phyloP scores from a whole-genome alignment of 1,139 yeast species.

The Pichia sp. region DNA sequence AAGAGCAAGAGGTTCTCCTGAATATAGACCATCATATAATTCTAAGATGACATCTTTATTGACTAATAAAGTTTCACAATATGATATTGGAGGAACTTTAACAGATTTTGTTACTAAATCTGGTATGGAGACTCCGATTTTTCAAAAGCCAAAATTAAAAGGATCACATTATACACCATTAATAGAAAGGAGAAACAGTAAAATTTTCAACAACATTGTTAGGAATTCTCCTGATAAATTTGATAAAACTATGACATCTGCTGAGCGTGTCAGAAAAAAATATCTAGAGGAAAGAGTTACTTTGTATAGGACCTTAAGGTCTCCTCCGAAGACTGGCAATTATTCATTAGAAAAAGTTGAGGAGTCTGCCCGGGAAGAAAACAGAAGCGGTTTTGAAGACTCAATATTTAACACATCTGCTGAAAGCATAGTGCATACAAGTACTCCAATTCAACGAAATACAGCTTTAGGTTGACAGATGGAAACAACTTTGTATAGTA shows the following conservation, averaged over 20 bases:
- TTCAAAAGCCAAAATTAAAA: background rate
- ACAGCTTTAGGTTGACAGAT: background rate
- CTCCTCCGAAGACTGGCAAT: constrained; percentile 11
- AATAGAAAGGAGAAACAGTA: constrained; percentile 3
- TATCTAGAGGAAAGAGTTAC: constrained; percentile 25
- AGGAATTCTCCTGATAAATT: constrained; percentile 1
- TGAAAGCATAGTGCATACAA: constrained; percentile 5
- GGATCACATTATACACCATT: constrained; percentile 9
- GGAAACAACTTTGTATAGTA: background rate
- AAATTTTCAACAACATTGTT: background rate
- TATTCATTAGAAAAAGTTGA: constrained; percentile 2
- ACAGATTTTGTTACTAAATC: background rate
- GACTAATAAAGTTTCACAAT: constrained; percentile 6
- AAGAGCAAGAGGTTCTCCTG: constrained; percentile 12
- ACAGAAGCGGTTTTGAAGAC: background rate
- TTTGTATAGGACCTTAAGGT: constrained; percentile 21
- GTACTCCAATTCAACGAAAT: constrained; percentile 5
- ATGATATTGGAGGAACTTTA: constrained; percentile 3
- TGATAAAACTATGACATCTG: constrained; percentile 19
- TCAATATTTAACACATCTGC: constrained; percentile 6
- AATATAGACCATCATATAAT: constrained; percentile 1
- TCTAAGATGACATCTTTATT: constrained; percentile 9
- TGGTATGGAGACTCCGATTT: constrained; percentile 1
- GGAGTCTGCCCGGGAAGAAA: constrained; percentile 4
- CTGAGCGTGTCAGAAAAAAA: constrained; percentile 27